Percentiles rank a stretch among this genome's conserved stretches.
phyloP scores from a whole-genome alignment of 2,329 filamentous ascomycete genomes.

The Colletotrichum falcatum region DNA sequence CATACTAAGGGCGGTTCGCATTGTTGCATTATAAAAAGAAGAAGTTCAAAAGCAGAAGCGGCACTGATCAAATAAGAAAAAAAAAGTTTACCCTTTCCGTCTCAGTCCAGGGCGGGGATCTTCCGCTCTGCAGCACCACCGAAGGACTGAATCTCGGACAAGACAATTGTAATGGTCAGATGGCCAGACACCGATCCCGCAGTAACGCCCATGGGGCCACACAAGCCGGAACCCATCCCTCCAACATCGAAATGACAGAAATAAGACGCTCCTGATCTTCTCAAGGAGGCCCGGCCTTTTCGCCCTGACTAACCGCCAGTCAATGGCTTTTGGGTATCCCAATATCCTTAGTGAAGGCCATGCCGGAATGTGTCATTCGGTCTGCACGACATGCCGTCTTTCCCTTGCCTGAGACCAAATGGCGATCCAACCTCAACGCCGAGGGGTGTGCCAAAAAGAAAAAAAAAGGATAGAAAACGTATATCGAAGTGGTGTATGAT shows the following conservation, averaged over 20 bases:
- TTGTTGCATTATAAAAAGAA: background rate
- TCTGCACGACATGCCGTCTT: conserved; percentile 32
- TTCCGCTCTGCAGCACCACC: background rate
- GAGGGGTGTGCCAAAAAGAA: conserved; percentile 23
- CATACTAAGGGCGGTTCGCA: conserved; percentile 8
- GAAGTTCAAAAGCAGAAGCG: background rate
- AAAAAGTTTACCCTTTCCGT: background rate
- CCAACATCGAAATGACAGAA: conserved; percentile 9
- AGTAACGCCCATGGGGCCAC: background rate
- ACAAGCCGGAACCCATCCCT: background rate
- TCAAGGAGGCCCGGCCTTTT: background rate
- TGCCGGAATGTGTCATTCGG: conserved; percentile 22
- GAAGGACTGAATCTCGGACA: background rate
- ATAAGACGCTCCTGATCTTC: background rate
- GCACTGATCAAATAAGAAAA: background rate
- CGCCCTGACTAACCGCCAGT: conserved; percentile 23
- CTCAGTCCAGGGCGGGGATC: background rate
- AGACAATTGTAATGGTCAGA: background rate
- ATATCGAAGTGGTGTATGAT: conserved; percentile 31
- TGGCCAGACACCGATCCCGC: background rate
- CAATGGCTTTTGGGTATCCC: conserved; percentile 39
- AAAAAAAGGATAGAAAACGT: conserved; percentile 16
- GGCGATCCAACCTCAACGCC: conserved; percentile 39
- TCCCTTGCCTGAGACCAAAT: conserved; percentile 25
- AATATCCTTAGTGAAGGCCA: conserved; percentile 26